Evolutionary conservation across 2,329 filamentous ascomycete genomes (phyloP).

Genomic region (Aspergillus alliaceus): DNA sequence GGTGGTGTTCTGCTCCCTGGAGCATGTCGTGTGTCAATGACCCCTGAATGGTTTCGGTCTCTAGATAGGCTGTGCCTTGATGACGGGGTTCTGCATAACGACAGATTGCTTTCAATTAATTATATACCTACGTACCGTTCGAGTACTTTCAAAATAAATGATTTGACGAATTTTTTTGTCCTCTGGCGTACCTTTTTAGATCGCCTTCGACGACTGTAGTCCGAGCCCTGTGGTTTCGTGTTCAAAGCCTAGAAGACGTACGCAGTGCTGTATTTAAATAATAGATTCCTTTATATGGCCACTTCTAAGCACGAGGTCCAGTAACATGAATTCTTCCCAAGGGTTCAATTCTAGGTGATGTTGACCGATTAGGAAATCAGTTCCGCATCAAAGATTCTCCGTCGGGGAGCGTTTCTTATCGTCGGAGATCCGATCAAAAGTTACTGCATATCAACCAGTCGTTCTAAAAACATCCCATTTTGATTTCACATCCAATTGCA

Average conservation of each 20-base stretch:
- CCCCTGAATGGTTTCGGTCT: slow-evolving; percentile 10
- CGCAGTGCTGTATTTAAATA: not conserved
- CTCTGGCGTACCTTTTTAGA: not conserved
- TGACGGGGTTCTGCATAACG: slow-evolving; percentile 16
- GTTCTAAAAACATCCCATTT: not conserved
- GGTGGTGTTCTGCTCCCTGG: slow-evolving; percentile 39
- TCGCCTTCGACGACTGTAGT: not conserved
- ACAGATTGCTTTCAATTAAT: not conserved
- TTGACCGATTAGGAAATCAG: not conserved
- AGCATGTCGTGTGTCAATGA: slow-evolving; percentile 1
- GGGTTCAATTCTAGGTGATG: too few relatives aligned
- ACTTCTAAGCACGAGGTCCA: too few relatives aligned
- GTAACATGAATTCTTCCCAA: too few relatives aligned
- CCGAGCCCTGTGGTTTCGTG: too few relatives aligned
- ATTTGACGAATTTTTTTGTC: not conserved
- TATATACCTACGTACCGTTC: not conserved
- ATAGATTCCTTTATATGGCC: not conserved
- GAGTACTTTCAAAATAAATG: not conserved
- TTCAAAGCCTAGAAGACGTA: too few relatives aligned
- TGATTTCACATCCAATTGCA: not conserved
- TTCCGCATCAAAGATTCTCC: slow-evolving; percentile 27
- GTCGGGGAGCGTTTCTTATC: slow-evolving; percentile 20
- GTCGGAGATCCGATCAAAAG: slow-evolving; percentile 1
- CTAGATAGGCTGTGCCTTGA: not conserved
- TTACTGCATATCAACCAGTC: not conserved